phyloP scores from a whole-genome alignment of 345 rosid genomes.

The Ricinus communis region DNA sequence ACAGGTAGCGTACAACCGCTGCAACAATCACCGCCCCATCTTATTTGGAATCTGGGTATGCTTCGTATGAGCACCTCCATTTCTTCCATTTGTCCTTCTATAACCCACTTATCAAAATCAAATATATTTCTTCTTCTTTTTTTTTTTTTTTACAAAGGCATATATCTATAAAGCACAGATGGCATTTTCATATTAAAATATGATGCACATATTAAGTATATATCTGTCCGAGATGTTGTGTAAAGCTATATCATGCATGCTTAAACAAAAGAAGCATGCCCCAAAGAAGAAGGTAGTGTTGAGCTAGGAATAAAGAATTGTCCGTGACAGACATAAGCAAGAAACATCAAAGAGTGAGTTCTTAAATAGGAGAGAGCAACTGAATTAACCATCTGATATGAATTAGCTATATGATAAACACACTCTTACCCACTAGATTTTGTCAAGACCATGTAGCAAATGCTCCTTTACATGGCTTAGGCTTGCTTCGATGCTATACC shows the following conservation, averaged over 20 bases:
- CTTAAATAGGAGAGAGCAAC: background rate
- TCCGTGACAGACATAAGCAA: background rate
- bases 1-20: too few species aligned
- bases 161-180: too few species aligned
- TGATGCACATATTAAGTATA: too few species aligned
- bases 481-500: background rate
- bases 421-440: background rate
- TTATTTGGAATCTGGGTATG: too few species aligned
- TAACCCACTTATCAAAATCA: too few species aligned
- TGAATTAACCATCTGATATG: background rate
- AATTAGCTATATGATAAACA: conserved; percentile 3
- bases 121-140: too few species aligned
- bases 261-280: background rate
- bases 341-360: background rate
- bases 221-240: too few species aligned
- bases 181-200: too few species aligned
- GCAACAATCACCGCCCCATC: too few species aligned
- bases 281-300: background rate
- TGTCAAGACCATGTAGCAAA: background rate
- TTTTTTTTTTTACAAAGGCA: too few species aligned
- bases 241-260: background rate
- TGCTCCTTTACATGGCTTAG: background rate
- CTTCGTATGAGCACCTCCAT: too few species aligned
- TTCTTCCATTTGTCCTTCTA: too few species aligned
- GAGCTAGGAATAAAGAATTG: background rate